Percentiles rank a stretch among this genome's conserved stretches.
Conservation (phyloP, 495 filamentous ascomycete species). For the Neurospora tetrasperma region DNA sequence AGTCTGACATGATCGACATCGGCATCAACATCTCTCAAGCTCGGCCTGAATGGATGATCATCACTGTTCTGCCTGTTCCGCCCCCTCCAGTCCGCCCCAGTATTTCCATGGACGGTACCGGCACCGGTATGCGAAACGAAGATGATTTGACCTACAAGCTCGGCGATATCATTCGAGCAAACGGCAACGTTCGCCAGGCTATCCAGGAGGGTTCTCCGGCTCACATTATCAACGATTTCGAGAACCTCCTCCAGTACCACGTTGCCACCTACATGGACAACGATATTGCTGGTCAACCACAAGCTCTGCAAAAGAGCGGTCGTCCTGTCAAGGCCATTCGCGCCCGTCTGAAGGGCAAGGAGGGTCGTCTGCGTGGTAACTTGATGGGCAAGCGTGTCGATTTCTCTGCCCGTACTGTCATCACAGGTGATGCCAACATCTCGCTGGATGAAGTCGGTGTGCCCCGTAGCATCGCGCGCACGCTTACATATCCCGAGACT, state of each 20-base stretch:
- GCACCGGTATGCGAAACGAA: conserved; percentile 78
- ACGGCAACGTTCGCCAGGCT: conserved; percentile 82
- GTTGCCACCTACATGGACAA: conserved; percentile 99
- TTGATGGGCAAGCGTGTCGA: conserved; percentile 99
- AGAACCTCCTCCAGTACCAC: conserved; percentile 90
- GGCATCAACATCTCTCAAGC: conserved; percentile 89
- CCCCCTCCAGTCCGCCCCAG: conserved; percentile 92
- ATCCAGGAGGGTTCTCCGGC: conserved; percentile 80
- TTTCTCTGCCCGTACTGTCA: conserved; percentile 98
- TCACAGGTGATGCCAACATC: conserved; percentile 94
- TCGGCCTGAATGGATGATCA: conserved; percentile 95
- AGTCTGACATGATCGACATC: conserved; percentile 71
- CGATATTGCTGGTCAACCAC: conserved; percentile 91
- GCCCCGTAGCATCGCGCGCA: conserved; percentile 76
- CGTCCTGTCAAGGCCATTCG: conserved; percentile 93
- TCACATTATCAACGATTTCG: conserved; percentile 83
- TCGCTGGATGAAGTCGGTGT: conserved; percentile 96
- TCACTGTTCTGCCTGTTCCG: conserved; percentile 89
- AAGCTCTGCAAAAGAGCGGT: conserved; percentile 92
- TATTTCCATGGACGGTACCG: conserved; percentile 87
- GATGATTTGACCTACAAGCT: conserved; percentile 99
- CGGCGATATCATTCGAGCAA: conserved; percentile 95
- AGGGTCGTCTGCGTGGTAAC: conserved; percentile 93
- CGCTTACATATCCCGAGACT: conserved; percentile 90
- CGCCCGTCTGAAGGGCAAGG: conserved; percentile 94